Evolutionary conservation across 345 rosid genomes (phyloP).

Genomic region (Carallia pectinifolia): DNA sequence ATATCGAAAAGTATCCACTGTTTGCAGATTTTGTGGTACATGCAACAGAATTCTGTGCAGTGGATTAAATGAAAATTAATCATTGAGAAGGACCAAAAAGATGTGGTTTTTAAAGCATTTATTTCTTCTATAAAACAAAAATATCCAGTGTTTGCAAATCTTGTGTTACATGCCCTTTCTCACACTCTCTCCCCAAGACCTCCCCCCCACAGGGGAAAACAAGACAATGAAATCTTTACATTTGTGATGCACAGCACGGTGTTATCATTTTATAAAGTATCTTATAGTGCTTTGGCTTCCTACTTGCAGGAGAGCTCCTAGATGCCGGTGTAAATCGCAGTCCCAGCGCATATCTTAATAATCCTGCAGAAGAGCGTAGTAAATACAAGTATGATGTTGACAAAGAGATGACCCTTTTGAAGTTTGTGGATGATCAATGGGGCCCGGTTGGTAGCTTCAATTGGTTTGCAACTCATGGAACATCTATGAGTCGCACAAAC

Average conservation of each 20-base stretch:
- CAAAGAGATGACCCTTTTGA: conserved; percentile 93
- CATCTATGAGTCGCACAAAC: conserved; percentile 97
- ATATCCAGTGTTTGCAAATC: no score
- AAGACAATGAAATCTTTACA: no score
- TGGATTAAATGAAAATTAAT: background rate
- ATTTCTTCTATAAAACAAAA: background rate
- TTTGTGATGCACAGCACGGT: background rate
- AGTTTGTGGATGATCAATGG: conserved; percentile 89
- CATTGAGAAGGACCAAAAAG: conserved; percentile 1
- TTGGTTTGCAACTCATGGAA: conserved; percentile 99
- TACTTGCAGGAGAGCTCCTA: conserved; percentile 71
- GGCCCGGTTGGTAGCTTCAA: conserved; percentile 96
- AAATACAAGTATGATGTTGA: conserved; percentile 80
- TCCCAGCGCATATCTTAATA: conserved; percentile 95
- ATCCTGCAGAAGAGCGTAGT: conserved; percentile 70
- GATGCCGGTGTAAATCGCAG: conserved; percentile 96
- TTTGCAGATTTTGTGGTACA: background rate
- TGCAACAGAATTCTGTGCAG: background rate
- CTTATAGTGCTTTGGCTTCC: conserved; percentile 16
- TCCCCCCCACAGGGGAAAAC: background rate
- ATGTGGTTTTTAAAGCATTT: background rate
- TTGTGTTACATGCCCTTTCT: background rate
- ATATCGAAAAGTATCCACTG: background rate
- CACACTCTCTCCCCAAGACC: background rate
- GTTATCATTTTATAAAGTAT: background rate